phyloP scores from a whole-genome alignment of 139 green algal genomes.

The Chlamydomonas applanata region DNA sequence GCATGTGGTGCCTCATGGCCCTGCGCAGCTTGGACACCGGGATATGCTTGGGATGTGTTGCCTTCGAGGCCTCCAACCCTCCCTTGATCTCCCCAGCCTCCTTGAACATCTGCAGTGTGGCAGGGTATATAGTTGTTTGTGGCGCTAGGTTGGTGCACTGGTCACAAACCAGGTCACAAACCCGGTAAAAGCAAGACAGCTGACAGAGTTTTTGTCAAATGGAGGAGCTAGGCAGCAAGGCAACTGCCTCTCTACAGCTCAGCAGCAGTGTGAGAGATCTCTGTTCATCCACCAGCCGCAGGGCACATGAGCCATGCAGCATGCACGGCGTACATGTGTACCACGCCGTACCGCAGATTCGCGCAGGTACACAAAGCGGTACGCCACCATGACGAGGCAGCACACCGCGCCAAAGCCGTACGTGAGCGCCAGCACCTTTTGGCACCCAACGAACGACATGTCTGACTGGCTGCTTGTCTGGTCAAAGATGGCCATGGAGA shows the following conservation, averaged over 20 bases:
- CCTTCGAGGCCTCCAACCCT: neutral
- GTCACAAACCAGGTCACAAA: too few relatives aligned
- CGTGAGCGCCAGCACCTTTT: slow-evolving; percentile 11
- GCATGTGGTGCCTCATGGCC: neutral
- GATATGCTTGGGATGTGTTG: neutral
- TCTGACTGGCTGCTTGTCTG: slow-evolving; percentile 14
- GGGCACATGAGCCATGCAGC: too few relatives aligned
- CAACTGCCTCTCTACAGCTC: too few relatives aligned
- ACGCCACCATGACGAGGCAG: slow-evolving; percentile 12
- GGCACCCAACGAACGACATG: neutral
- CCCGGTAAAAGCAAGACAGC: too few relatives aligned
- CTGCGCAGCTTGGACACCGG: neutral
- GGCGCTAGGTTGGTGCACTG: too few relatives aligned
- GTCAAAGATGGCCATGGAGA: slow-evolving; percentile 36
- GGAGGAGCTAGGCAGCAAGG: too few relatives aligned
- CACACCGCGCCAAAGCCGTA: slow-evolving; percentile 19
- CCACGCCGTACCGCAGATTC: slow-evolving; percentile 12
- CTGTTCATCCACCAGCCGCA: too few relatives aligned
- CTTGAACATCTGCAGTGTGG: slow-evolving; percentile 6
- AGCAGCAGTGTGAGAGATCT: too few relatives aligned
- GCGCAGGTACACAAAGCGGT: slow-evolving; percentile 19
- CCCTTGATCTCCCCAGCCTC: neutral
- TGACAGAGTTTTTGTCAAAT: too few relatives aligned
- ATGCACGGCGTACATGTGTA: too few relatives aligned
- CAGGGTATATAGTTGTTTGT: too few relatives aligned